Percentiles rank a stretch among this genome's conserved stretches.
These are phyloP conservation scores for Apiospora hydei DNA, from an alignment of 2,329 filamentous ascomycete species.

Conservation along the genomic window DNA sequence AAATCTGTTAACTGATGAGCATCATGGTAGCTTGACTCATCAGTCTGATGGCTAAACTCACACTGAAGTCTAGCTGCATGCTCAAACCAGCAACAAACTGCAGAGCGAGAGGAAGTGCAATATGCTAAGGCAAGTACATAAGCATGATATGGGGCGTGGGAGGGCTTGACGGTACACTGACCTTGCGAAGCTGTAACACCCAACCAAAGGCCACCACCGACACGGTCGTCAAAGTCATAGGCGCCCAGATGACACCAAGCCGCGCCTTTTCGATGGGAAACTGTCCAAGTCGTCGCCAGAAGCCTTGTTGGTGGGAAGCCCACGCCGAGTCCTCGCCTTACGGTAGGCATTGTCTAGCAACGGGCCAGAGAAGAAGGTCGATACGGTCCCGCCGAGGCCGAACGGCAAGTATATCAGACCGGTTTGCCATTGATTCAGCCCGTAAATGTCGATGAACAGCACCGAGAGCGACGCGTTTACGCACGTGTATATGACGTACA, in stretches of 20 bases:
- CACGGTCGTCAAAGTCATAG: conserved; percentile 24
- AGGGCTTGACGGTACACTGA: neutral
- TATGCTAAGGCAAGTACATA: conserved; percentile 22
- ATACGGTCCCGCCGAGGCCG: conserved; percentile 33
- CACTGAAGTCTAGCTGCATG: conserved; percentile 35
- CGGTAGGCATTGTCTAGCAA: conserved; percentile 34
- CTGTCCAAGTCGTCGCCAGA: conserved; percentile 33
- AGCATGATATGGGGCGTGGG: neutral
- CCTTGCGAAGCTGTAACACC: conserved; percentile 31
- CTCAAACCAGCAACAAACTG: conserved; percentile 35
- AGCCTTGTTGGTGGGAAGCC: conserved; percentile 29
- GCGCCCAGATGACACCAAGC: conserved; percentile 27
- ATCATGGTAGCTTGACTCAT: too few relatives aligned
- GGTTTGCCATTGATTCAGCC: conserved; percentile 33
- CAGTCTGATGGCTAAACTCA: neutral
- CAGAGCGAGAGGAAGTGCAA: conserved; percentile 32
- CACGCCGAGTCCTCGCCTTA: conserved; percentile 27
- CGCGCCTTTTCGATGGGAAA: conserved; percentile 30
- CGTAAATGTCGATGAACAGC: conserved; percentile 34
- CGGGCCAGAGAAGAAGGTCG: conserved; percentile 34
- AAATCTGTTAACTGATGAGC: neutral
- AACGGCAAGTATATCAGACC: conserved; percentile 38
- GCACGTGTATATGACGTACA: conserved; percentile 34
- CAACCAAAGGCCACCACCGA: conserved; percentile 28
- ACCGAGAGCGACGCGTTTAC: conserved; percentile 35